Base-by-base conservation (phyloP, 2,329 filamentous ascomycete species). In the Teratosphaeria pseudoeucalypti region DNA sequence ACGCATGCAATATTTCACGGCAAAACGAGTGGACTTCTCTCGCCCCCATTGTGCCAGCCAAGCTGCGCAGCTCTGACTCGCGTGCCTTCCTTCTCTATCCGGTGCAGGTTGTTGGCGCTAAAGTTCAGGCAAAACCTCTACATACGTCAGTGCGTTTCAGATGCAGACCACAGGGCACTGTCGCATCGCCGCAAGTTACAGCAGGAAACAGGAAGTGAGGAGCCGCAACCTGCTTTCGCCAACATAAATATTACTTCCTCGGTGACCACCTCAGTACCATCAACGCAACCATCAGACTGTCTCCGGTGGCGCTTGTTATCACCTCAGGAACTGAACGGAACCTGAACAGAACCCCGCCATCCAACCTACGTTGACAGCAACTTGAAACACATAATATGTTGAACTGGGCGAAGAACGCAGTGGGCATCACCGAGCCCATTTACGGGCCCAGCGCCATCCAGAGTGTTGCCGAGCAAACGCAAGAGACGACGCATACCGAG, bases 381-480 rank as follows among this genome's bases (percentile, higher is more conserved):
- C 34, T 11, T 37, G 14, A 34, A 57, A 43, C 16, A 27, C 54
- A 34, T 53, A 82, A 72, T 75, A 94, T 90, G 86, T 92, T 95
- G 81, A 94, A 90, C 81, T 96, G 91, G 91, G 87, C 91, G 69
- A 94, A 95, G 79, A 88, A 92, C 77, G 85, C 88, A 90, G 63
- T 96, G 73, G 91, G 92, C 72, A 92, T 95, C 77, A 97, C 92
- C 58, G 89, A 95, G 81, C 92, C 92, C 72, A 89, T 95, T 77
- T 96, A 99, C 75, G 94, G 94, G 65, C 86, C 92, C 56, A 83
- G 85, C 7, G 92, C 92, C 69, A 90, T 97, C 75, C 87, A 85
- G 72, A 87, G 92, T 26, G 90, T 99, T 65, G 86, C 89, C 65
- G 82, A 88, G 70, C 90, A 96, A 78, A 82, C 89, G 64, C 83